Conservation (phyloP, 306 rosid species). For the Medicago arabica region DNA sequence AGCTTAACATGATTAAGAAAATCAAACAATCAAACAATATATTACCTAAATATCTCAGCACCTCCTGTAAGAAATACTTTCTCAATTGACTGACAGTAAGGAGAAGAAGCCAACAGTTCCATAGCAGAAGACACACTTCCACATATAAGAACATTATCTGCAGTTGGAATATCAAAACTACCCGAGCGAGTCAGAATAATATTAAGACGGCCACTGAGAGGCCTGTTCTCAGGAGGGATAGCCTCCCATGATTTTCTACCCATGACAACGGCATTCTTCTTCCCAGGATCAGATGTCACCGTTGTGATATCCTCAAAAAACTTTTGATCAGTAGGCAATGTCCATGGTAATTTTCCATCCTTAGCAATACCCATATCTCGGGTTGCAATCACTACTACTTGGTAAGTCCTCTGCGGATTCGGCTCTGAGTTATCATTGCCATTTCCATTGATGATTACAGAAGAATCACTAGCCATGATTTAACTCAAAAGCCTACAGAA, state of each 20-base stretch:
- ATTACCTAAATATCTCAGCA: constrained; percentile 79
- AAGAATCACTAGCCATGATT: constrained; percentile 71
- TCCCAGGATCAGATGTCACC: constrained; percentile 73
- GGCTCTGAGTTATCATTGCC: constrained; percentile 54
- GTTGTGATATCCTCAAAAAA: constrained; percentile 73
- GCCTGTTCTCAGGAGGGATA: constrained; percentile 68
- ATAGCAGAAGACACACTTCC: constrained; percentile 89
- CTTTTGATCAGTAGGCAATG: constrained; percentile 75
- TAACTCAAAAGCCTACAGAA: constrained; percentile 45
- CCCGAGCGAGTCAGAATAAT: constrained; percentile 96
- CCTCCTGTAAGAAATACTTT: constrained; percentile 94
- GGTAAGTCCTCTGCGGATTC: constrained; percentile 79
- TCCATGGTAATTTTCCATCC: constrained; percentile 91
- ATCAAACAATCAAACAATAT: neutral
- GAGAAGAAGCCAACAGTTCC: constrained; percentile 89
- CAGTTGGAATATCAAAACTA: constrained; percentile 89
- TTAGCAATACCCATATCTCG: constrained; percentile 85
- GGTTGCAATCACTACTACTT: constrained; percentile 90
- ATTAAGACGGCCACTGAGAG: constrained; percentile 86
- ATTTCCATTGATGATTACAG: constrained; percentile 60
- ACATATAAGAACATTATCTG: constrained; percentile 88
- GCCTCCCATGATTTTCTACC: constrained; percentile 97
- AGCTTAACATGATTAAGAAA: constrained; percentile 25
- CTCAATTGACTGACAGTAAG: constrained; percentile 90
- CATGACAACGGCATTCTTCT: constrained; percentile 90